Evolutionary conservation across 1,139 yeast species (phyloP).

Genomic region (Suhomyces taliae): DNA sequence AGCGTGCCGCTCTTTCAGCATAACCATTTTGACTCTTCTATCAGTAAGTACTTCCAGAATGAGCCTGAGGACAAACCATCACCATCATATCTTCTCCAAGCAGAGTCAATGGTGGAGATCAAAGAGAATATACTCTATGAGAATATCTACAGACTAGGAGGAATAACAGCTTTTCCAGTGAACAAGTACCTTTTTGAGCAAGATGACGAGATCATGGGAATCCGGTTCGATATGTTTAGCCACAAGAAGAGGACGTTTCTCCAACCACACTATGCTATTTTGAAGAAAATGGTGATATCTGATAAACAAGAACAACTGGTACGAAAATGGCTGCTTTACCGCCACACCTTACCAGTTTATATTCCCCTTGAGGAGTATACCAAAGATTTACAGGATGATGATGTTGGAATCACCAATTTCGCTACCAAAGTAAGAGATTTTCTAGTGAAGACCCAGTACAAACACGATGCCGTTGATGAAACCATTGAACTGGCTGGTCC

Average conservation of each 20-base stretch:
- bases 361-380: constrained; percentile 22
- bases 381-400: constrained; percentile 1
- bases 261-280: constrained; percentile 41
- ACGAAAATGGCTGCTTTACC: constrained; percentile 31
- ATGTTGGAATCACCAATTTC: constrained; percentile 14
- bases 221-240: constrained; percentile 39
- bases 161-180: constrained; percentile 44
- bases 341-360: constrained; percentile 39
- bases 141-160: constrained; percentile 38
- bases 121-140: constrained; percentile 38
- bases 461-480: constrained; percentile 30
- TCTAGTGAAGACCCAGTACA: constrained; percentile 28
- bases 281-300: constrained; percentile 19
- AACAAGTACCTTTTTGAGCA: constrained; percentile 26
- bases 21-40: constrained; percentile 12
- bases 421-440: constrained; percentile 19
- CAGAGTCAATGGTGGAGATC: constrained; percentile 20
- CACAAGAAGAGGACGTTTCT: constrained; percentile 19
- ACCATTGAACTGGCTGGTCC: constrained; percentile 13
- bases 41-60: constrained; percentile 8
- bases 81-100: constrained; percentile 1
- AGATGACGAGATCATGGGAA: constrained; percentile 30
- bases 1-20: constrained; percentile 7
- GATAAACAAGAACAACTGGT: constrained; percentile 13
- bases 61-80: not conserved